Conservation (phyloP, 1,284 basidiomycete genomes). For the Mycena sp. region DNA sequence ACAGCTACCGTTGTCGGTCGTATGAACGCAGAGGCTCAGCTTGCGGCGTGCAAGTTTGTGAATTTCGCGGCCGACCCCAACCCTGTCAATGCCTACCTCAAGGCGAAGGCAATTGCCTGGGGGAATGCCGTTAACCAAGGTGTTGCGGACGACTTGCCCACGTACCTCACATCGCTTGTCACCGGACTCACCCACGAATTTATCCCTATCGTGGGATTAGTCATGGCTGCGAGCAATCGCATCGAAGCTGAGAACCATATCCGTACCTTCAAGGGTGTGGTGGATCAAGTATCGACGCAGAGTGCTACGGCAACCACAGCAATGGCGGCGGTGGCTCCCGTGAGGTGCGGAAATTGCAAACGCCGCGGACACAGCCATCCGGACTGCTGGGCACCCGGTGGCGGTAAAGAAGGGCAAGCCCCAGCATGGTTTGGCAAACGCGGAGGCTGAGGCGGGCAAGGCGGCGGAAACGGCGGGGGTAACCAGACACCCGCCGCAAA, state of each 20-base stretch:
- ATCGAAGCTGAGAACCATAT: no score
- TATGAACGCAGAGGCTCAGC: background rate
- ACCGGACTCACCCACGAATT: background rate
- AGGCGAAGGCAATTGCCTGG: background rate
- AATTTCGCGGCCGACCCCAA: background rate
- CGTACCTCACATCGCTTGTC: background rate
- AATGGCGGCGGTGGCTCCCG: background rate
- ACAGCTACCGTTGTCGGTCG: background rate
- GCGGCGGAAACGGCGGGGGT: background rate
- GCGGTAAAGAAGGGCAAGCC: background rate
- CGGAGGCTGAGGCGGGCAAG: background rate
- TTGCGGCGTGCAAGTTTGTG: background rate
- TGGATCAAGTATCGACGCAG: background rate
- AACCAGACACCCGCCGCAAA: background rate
- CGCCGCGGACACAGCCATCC: constrained; percentile 14
- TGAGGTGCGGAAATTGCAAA: no score
- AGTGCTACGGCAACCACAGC: background rate
- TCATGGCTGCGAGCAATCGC: background rate
- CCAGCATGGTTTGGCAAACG: constrained; percentile 1
- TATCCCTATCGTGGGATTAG: background rate
- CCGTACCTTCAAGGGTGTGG: constrained; percentile 1
- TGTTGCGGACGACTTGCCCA: background rate
- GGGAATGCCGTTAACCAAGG: background rate
- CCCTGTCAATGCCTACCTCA: background rate
- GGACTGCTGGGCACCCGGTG: constrained; percentile 37